Base-by-base conservation (phyloP, 2,329 filamentous ascomycete genomes). In the Venturia effusa region DNA sequence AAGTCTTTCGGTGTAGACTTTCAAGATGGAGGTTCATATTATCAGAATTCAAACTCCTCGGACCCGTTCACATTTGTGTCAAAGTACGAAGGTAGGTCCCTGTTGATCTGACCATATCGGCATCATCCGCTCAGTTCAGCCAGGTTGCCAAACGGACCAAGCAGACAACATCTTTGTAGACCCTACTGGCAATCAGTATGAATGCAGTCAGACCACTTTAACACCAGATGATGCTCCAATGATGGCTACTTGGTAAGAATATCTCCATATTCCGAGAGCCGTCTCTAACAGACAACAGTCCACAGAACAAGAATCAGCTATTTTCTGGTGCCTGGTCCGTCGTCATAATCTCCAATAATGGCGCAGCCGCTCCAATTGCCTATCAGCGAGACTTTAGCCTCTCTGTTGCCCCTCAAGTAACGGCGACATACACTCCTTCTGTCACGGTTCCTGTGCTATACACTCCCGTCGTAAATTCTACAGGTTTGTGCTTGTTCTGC, bases 291-390 rank as follows among this genome's bases (percentile, higher is more conserved):
- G 2, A 7, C 27, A 57, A 3, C 51, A 57, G 51, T 40, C 19
- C 30, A 32, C 30, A 19, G 8, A 61, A 34, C 24, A 80, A 80
- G 68, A 72, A 71, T 59, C 70, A 78, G 62, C 76, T 80, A 70
- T 70, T 67, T n/a, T 73, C 74, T 54, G 78, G 78, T 7, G 73
- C 75, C 40, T 80, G 76, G 75, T 74, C 76, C 4, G 70, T 80
- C 11, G 66, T 80, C 17, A 69, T 77, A 63, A 70, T 80, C 6
- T 68, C 77, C 40, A 79, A 79, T 41, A 79, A 80, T 65, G 77
- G 72, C 43, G 70, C 74, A 51, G 76, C 74, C 22, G 71, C 74
- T 27, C 77, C 78, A 0, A 78, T 79, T 61, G 77, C 75, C 22
- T 79, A 75, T 71, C 70, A 79, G 67, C 72, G 78, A 69, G 75